phyloP scores from a whole-genome alignment of 1,284 basidiomycete genomes.

The Rhodotorula sp. region DNA sequence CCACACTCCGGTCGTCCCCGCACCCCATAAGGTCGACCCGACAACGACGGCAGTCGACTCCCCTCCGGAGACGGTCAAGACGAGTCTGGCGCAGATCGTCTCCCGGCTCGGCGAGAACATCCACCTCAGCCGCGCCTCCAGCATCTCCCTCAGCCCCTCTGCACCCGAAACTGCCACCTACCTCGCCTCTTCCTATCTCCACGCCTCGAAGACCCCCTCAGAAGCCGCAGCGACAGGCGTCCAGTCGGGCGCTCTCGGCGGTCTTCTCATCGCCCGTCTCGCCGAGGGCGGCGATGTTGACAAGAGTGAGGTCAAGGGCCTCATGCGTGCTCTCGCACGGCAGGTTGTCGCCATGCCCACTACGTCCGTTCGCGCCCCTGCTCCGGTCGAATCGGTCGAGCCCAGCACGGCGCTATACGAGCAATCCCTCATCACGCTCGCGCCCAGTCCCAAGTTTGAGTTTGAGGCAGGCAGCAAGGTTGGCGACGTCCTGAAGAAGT shows the following conservation, averaged over 20 bases:
- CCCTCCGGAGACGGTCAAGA: constrained; percentile 48
- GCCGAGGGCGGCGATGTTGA: not conserved
- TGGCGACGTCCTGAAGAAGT: constrained; percentile 62
- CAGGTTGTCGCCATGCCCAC: constrained; percentile 86
- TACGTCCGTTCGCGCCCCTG: constrained; percentile 53
- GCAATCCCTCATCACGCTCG: constrained; percentile 77
- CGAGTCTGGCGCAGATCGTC: constrained; percentile 67
- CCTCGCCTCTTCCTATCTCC: constrained; percentile 74
- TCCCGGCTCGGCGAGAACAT: constrained; percentile 89
- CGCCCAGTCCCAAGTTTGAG: constrained; percentile 36
- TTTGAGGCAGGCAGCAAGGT: constrained; percentile 58
- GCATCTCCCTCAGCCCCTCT: constrained; percentile 60
- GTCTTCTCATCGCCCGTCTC: constrained; percentile 61
- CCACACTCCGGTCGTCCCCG: constrained; percentile 53
- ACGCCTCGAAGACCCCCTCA: constrained; percentile 57
- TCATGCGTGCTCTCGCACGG: constrained; percentile 73
- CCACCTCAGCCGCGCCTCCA: constrained; percentile 67
- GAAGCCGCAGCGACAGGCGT: constrained; percentile 51
- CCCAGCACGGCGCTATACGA: constrained; percentile 66
- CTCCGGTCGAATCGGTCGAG: constrained; percentile 51
- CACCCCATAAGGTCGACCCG: constrained; percentile 55
- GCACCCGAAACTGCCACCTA: constrained; percentile 50
- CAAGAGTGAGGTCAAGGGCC: constrained; percentile 56
- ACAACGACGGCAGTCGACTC: constrained; percentile 54
- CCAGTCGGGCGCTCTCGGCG: constrained; percentile 62